phyloP scores from a whole-genome alignment of 2,329 filamentous ascomycete genomes.

The Paracorniculantispora psalliotae region DNA sequence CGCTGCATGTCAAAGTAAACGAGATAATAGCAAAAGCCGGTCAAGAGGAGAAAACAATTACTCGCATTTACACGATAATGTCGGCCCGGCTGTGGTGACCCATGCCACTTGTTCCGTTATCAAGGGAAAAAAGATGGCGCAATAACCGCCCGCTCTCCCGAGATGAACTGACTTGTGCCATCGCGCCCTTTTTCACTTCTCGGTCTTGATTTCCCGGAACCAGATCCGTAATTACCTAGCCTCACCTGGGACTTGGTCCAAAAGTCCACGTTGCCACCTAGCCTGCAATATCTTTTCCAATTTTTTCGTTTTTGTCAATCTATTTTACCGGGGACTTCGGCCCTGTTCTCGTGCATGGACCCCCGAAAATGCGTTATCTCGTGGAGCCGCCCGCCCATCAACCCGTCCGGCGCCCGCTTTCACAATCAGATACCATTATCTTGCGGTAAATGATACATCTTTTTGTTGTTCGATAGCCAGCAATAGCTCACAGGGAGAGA shows the following conservation, averaged over 20 bases:
- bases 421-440: background rate
- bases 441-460: no score
- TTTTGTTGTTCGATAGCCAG: no score
- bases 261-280: background rate
- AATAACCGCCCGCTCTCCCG: background rate
- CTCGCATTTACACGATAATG: background rate
- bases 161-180: background rate
- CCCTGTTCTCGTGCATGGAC: conserved; percentile 8
- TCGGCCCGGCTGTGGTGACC: background rate
- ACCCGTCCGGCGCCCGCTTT: background rate
- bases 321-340: conserved; percentile 10
- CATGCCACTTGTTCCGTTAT: background rate
- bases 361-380: background rate
- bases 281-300: background rate
- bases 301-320: background rate
- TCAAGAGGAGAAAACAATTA: background rate
- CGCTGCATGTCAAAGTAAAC: background rate
- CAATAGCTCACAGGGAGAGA: no score
- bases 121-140: background rate
- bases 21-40: background rate
- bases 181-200: background rate
- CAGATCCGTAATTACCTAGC: background rate
- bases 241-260: background rate
- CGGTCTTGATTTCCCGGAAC: conserved; percentile 7
- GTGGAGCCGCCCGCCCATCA: conserved; percentile 5